These are phyloP conservation scores for Phytopythium sindhum DNA, from an alignment of 352 stramenopile species.

Conservation along the genomic window DNA sequence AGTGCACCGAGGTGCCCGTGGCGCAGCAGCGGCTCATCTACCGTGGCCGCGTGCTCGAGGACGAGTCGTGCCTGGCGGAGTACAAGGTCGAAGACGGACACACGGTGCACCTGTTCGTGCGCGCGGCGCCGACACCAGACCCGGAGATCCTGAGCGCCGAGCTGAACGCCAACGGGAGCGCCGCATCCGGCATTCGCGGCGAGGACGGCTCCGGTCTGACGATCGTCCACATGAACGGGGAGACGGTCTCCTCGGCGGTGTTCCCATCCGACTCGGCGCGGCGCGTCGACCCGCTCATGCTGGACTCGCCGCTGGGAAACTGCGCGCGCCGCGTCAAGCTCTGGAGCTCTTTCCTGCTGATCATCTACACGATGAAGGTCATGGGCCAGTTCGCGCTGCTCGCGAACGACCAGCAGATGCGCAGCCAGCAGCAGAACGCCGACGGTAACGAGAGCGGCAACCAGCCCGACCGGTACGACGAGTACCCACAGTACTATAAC, in stretches of 20 bases:
- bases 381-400: slow-evolving; percentile 84
- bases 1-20: slow-evolving; percentile 67
- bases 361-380: slow-evolving; percentile 90
- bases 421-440: slow-evolving; percentile 28
- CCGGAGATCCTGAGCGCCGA: slow-evolving; percentile 50
- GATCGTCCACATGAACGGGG: slow-evolving; percentile 77
- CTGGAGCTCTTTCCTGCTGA: slow-evolving; percentile 85
- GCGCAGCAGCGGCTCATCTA: slow-evolving; percentile 89
- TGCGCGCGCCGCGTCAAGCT: slow-evolving; percentile 82
- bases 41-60: slow-evolving; percentile 84
- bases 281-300: slow-evolving; percentile 82
- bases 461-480: slow-evolving; percentile 58
- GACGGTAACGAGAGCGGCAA: slow-evolving; percentile 25
- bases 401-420: slow-evolving; percentile 75
- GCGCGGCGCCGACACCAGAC: slow-evolving; percentile 55
- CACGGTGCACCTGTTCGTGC: slow-evolving; percentile 90
- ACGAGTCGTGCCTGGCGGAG: slow-evolving; percentile 58
- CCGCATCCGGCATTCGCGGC: slow-evolving; percentile 23
- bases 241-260: slow-evolving; percentile 80
- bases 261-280: slow-evolving; percentile 80
- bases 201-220: slow-evolving; percentile 40
- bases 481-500: slow-evolving; percentile 82
- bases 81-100: slow-evolving; percentile 92
- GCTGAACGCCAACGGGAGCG: slow-evolving; percentile 20
- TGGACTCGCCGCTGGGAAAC: slow-evolving; percentile 79